Evolutionary conservation across 164 flowering plant species (phyloP).

Genomic region (Vitis riparia): DNA sequence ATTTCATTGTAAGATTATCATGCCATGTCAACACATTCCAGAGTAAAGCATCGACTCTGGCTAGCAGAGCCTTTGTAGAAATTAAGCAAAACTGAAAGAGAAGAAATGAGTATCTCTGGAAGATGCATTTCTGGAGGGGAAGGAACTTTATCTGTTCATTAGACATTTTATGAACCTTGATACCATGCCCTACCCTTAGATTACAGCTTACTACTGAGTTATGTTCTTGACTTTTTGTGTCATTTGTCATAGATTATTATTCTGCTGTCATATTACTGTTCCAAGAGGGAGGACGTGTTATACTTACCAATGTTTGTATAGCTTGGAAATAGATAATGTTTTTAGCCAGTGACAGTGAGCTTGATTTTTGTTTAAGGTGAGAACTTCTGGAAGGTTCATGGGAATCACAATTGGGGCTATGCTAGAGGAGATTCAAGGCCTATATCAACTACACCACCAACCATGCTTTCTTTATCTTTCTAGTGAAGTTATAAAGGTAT

Average conservation of each 20-base stretch:
- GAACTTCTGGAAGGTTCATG: constrained; percentile 89
- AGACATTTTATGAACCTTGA: too few relatives aligned
- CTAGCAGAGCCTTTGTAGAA: too few relatives aligned
- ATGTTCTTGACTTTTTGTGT: background rate
- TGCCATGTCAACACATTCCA: too few relatives aligned
- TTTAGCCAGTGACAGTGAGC: background rate
- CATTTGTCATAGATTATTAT: background rate
- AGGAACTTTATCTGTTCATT: too few relatives aligned
- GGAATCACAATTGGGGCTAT: constrained; percentile 92
- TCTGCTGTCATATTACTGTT: background rate
- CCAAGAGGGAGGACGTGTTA: background rate
- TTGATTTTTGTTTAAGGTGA: constrained; percentile 47
- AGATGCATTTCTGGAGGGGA: too few relatives aligned
- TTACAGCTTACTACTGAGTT: background rate
- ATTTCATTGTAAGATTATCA: background rate
- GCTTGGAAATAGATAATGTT: background rate
- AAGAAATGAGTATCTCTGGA: too few relatives aligned
- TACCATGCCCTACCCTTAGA: too few relatives aligned
- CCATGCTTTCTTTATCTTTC: constrained; percentile 98
- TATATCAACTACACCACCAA: constrained; percentile 88
- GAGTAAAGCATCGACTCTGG: too few relatives aligned
- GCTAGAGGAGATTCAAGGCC: constrained; percentile 84
- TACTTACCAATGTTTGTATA: background rate
- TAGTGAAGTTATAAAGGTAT: constrained; percentile 98
- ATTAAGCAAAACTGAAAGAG: too few relatives aligned